Conservation (phyloP, 2,329 filamentous ascomycete genomes). For the Colletotrichum aenigma region DNA sequence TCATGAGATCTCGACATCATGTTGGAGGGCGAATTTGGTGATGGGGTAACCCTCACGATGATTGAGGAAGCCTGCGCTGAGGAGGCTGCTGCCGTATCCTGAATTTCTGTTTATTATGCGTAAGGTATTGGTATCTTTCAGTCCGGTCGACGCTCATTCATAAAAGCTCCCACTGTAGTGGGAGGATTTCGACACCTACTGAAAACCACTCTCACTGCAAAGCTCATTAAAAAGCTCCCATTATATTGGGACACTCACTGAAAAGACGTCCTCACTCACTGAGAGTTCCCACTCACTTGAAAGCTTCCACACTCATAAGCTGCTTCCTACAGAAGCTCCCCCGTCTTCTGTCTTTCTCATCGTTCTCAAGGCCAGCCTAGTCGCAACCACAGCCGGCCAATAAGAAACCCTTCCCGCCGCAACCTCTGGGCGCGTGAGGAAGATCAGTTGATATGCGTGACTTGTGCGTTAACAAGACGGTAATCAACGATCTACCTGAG, state of each 20-base stretch:
- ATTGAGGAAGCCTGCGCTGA: not conserved
- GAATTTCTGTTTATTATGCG: not conserved
- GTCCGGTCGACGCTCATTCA: not conserved
- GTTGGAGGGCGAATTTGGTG: not conserved
- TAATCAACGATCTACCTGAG: not conserved
- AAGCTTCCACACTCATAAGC: not conserved
- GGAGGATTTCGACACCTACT: not conserved
- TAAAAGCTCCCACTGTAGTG: not conserved
- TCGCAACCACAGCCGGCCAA: not conserved
- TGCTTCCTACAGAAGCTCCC: not conserved
- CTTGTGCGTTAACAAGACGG: not conserved
- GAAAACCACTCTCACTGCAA: not conserved
- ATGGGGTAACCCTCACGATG: not conserved
- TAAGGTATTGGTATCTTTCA: not conserved
- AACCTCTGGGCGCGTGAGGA: not conserved
- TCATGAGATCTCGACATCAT: not conserved
- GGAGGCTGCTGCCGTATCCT: not conserved
- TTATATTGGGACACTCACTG: no score
- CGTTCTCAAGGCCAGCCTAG: not conserved
- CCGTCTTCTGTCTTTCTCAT: not conserved
- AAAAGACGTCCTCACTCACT: no score
- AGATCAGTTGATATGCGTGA: not conserved
- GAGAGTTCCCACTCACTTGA: not conserved
- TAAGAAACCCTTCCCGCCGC: not conserved
- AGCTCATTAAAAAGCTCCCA: not conserved